phyloP scores from a whole-genome alignment of 805 yeast species.

The Metschnikowia dekortorum region DNA sequence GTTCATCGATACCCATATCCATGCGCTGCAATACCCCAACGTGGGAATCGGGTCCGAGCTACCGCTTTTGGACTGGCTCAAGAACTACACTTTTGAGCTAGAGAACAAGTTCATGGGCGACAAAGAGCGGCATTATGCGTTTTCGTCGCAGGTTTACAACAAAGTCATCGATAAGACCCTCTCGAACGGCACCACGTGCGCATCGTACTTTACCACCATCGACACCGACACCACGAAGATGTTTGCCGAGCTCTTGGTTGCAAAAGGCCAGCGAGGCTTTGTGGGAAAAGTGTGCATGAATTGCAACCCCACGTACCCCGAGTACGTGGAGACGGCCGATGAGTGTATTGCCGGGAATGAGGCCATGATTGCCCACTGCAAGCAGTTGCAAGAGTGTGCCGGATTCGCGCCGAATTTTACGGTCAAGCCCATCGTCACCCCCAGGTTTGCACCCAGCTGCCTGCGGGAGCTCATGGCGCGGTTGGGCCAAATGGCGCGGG shows the following conservation, averaged over 20 bases:
- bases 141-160: conserved; percentile 61
- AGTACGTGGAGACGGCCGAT: conserved; percentile 58
- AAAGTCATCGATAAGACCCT: conserved; percentile 69
- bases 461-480: conserved; percentile 54
- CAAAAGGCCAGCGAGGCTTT: conserved; percentile 78
- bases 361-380: conserved; percentile 53
- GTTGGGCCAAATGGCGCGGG: conserved; percentile 55
- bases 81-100: conserved; percentile 81
- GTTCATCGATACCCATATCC: conserved; percentile 43
- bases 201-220: conserved; percentile 86
- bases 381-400: conserved; percentile 24
- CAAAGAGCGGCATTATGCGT: conserved; percentile 33
- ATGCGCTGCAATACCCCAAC: conserved; percentile 44
- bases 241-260: conserved; percentile 66
- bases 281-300: conserved; percentile 96
- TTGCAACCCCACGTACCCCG: conserved; percentile 59
- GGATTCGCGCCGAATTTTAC: conserved; percentile 23
- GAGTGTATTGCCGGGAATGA: conserved; percentile 52
- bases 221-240: conserved; percentile 67
- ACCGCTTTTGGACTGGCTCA: conserved; percentile 86
- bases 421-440: conserved; percentile 78
- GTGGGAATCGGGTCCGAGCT: conserved; percentile 70
- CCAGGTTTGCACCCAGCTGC: conserved; percentile 92
- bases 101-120: conserved; percentile 55
- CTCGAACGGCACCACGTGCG: conserved; percentile 82